Percentiles rank a stretch among this genome's conserved stretches.
Conservation (phyloP, 2,329 filamentous ascomycete species). For the Zymoseptoria passerinii region DNA sequence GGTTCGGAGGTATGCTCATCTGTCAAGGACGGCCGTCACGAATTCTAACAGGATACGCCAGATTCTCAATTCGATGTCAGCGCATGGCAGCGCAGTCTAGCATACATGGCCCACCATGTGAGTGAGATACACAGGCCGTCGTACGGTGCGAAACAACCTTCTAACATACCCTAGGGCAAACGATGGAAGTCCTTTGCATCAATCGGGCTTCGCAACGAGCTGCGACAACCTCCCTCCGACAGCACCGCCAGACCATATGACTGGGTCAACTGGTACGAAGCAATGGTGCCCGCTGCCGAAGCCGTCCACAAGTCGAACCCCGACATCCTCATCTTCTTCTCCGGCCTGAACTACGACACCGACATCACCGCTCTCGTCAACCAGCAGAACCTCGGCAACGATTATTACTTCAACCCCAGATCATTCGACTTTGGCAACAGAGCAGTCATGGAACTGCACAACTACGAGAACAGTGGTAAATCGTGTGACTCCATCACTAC, state of each 20-base stretch:
- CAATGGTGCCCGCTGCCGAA: constrained; percentile 42
- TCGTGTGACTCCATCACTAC: constrained; percentile 42
- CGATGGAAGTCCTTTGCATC: constrained; percentile 42
- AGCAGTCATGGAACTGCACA: constrained; percentile 54
- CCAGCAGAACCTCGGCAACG: background rate
- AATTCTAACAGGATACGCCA: background rate
- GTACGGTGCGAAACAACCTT: background rate
- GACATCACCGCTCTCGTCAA: constrained; percentile 41
- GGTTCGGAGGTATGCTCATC: constrained; percentile 31
- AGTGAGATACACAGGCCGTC: background rate
- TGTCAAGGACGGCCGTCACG: background rate
- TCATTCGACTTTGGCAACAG: constrained; percentile 48
- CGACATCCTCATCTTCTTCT: constrained; percentile 49
- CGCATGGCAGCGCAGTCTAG: constrained; percentile 54
- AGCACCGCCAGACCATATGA: background rate
- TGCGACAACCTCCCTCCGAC: constrained; percentile 30
- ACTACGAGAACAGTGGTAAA: constrained; percentile 46
- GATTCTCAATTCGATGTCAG: constrained; percentile 50
- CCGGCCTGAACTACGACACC: constrained; percentile 51
- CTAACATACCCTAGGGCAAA: constrained; percentile 3
- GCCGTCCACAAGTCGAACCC: constrained; percentile 47
- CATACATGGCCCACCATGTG: constrained; percentile 52
- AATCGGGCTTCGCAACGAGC: constrained; percentile 49
- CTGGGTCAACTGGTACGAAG: constrained; percentile 19
- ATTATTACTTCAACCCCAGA: constrained; percentile 39